Percentiles rank a stretch among this genome's conserved stretches.
Evolutionary conservation across 345 rosid genomes (phyloP).

Genomic region (Hibiscus tridactylites): DNA sequence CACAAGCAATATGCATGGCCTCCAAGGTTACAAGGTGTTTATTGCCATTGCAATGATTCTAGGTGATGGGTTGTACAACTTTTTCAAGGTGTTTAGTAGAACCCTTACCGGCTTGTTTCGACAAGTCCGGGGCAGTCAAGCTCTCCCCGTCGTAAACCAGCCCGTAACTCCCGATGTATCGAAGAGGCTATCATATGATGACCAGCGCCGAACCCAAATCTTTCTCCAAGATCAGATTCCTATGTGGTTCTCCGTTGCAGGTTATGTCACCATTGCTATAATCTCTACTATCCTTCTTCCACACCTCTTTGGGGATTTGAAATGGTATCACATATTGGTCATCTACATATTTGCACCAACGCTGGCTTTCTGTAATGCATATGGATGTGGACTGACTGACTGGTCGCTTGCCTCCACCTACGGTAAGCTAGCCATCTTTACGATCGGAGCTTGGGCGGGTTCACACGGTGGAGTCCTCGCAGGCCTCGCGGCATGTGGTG

Average conservation of each 20-base stretch:
- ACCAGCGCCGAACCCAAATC: conserved; percentile 45
- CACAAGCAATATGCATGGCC: conserved; percentile 42
- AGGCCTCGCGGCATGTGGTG: conserved; percentile 78
- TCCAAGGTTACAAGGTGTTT: conserved; percentile 81
- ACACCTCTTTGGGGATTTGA: conserved; percentile 49
- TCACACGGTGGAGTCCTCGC: conserved; percentile 67
- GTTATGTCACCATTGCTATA: conserved; percentile 44
- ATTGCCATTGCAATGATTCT: conserved; percentile 74
- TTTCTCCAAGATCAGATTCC: conserved; percentile 82
- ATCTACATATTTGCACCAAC: conserved; percentile 55
- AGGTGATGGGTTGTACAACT: conserved; percentile 77
- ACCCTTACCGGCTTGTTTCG: conserved; percentile 41
- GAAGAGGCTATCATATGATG: conserved; percentile 41
- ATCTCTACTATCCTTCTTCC: conserved; percentile 49
- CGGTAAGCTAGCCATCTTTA: conserved; percentile 72
- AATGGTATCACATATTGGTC: conserved; percentile 66
- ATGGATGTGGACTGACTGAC: conserved; percentile 82
- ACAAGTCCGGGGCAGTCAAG: conserved; percentile 30
- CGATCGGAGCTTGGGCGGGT: conserved; percentile 72
- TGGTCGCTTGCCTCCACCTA: conserved; percentile 84
- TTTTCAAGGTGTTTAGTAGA: conserved; percentile 54
- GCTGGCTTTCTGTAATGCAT: conserved; percentile 75
- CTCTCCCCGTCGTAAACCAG: conserved; percentile 32
- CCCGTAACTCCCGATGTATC: conserved; percentile 22
- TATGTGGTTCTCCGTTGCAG: conserved; percentile 48